These are phyloP conservation scores for Irpex lacteus DNA, from an alignment of 1,284 basidiomycete species.

Conservation along the genomic window DNA sequence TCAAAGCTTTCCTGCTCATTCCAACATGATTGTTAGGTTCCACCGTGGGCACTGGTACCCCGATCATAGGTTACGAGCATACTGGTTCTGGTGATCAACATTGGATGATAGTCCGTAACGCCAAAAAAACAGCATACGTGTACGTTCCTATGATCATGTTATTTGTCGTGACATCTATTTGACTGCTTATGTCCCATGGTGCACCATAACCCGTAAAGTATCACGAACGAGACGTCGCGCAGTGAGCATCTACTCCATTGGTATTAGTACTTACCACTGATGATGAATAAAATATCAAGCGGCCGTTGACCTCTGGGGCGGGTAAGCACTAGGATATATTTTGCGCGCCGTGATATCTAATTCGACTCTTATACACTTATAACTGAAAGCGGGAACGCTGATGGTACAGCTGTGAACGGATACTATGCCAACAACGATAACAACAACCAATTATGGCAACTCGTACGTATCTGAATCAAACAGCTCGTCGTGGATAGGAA, in stretches of 20 bases:
- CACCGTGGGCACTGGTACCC: neutral
- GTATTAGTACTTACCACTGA: neutral
- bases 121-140: neutral
- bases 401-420: neutral
- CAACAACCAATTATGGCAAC: neutral
- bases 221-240: neutral
- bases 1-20: neutral
- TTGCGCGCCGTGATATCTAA: neutral
- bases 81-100: neutral
- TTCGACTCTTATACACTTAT: neutral
- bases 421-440: neutral
- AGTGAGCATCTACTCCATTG: neutral
- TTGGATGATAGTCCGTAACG: neutral
- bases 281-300: neutral
- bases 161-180: neutral
- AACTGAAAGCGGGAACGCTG: neutral
- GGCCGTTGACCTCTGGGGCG: neutral
- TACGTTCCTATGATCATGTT: neutral
- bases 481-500: too few species aligned
- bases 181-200: neutral
- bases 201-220: neutral
- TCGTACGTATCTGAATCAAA: neutral
- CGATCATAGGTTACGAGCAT: neutral
- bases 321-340: neutral
- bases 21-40: neutral